Percentiles rank a stretch among this genome's conserved stretches.
These are phyloP conservation scores for Elasticomyces elasticus DNA, from an alignment of 495 filamentous ascomycete genomes.

Conservation along the genomic window DNA sequence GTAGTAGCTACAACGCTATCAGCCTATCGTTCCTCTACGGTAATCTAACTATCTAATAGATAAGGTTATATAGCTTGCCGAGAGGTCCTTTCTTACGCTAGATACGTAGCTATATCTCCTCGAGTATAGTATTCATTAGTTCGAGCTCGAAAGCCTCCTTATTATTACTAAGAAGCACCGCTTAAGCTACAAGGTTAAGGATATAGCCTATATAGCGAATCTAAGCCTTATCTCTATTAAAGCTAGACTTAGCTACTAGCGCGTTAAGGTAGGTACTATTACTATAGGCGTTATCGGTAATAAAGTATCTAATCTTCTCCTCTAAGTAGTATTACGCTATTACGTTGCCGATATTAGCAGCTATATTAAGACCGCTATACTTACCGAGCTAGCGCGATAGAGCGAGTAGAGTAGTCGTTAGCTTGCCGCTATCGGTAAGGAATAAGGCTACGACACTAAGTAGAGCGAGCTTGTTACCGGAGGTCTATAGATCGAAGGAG, in stretches of 20 bases:
- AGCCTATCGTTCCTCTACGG: constrained; percentile 6
- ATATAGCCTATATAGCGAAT: constrained; percentile 14
- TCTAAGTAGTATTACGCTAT: constrained; percentile 7
- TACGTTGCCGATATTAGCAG: constrained; percentile 1
- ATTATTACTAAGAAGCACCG: constrained; percentile 4
- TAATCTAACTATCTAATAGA: constrained; percentile 10
- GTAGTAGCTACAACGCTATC: background rate
- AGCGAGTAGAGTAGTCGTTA: background rate
- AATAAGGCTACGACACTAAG: constrained; percentile 7
- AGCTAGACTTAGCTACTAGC: constrained; percentile 7
- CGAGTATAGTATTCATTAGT: background rate
- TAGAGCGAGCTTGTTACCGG: constrained; percentile 6
- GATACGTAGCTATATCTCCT: background rate
- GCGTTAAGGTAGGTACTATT: constrained; percentile 3
- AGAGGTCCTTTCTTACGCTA: constrained; percentile 14
- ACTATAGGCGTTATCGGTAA: constrained; percentile 12
- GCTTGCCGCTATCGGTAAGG: constrained; percentile 4
- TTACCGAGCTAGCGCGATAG: constrained; percentile 7
- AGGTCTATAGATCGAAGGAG: constrained; percentile 17
- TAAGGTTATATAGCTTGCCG: constrained; percentile 18
- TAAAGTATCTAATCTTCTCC: constrained; percentile 17
- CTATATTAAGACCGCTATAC: constrained; percentile 9
- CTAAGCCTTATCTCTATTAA: constrained; percentile 1
- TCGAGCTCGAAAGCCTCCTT: background rate
- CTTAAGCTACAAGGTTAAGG: constrained; percentile 15